Evolutionary conservation across 352 stramenopile species (phyloP), one percentile per base, ranked within the genome.

Genomic region (Salisapilia sapeloensis): DNA sequence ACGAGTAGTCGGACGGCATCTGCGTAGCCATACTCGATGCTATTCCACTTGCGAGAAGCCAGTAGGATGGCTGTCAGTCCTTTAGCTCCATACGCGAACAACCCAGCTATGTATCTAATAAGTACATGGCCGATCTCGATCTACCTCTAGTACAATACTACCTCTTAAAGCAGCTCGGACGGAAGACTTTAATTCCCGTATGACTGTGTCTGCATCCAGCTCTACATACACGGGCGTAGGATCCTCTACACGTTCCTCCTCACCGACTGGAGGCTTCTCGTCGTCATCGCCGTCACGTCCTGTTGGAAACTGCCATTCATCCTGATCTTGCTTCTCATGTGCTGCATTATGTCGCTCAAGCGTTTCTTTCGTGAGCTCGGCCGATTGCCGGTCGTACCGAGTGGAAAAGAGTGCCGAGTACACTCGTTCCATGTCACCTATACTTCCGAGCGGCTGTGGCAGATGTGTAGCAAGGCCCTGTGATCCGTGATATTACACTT

Each of bases 371-470:
- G 71, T 87, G 28, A 87, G 54, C 40, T 58, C 43, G 15, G 26
- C 36, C 14, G 46, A 49, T 44, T 57, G 44, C 42, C 19, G 60
- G 50, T 6, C 54, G 53, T 29, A 76, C 61, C n/a, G n/a, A 29
- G 37, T 42, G 21, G 57, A 70, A 46, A 90, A 90, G 37, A 90
- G 82, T 27, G 75, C 75, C 38, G 75, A 90, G 49, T 90, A 90
- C 32, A 90, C 64, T 22, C 75, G 75, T 50, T 90, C 71, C 71
- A 90, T 90, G 14, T 12, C 30, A 32, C 11, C 16, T 5, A n/a
- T n/a, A n/a, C n/a, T n/a, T n/a, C n/a, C n/a, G n/a, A n/a, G n/a
- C n/a, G n/a, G n/a, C n/a, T n/a, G n/a, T n/a, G n/a, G n/a, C n/a
- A n/a, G n/a, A n/a, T n/a, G n/a, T n/a, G n/a, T n/a, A n/a, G n/a